Conservation (phyloP, 495 filamentous ascomycete genomes). For the Neurospora cerealis region DNA sequence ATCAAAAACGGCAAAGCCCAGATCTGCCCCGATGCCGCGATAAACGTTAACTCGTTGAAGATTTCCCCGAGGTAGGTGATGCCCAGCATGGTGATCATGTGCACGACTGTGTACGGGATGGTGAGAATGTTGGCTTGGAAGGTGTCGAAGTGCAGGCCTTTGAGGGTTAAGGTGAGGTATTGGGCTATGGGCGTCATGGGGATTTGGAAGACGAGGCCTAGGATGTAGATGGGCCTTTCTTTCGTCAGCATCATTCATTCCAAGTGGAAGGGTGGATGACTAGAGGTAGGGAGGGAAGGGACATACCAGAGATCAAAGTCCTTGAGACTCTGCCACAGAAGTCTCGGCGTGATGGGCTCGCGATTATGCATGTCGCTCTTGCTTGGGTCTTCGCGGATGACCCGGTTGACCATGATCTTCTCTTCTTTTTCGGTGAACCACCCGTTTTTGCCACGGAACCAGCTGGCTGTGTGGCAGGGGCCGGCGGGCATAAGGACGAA, state of each 20-base stretch:
- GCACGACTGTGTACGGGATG: conserved; percentile 28
- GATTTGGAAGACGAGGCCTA: conserved; percentile 55
- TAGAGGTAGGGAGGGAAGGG: not conserved
- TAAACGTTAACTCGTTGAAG: conserved; percentile 38
- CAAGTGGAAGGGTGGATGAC: not conserved
- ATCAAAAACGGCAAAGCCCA: conserved; percentile 50
- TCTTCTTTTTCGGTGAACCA: conserved; percentile 63
- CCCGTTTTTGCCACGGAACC: conserved; percentile 59
- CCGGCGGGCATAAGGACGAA: conserved; percentile 62
- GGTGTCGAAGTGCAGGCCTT: conserved; percentile 53
- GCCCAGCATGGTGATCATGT: conserved; percentile 35
- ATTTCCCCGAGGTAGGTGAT: conserved; percentile 43
- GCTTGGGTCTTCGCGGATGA: conserved; percentile 60
- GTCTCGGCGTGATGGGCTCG: conserved; percentile 49
- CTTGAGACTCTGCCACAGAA: conserved; percentile 51
- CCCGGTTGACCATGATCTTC: conserved; percentile 62
- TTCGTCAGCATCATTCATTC: not conserved
- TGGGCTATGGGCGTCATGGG: conserved; percentile 44
- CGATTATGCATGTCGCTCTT: conserved; percentile 55
- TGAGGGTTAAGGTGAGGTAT: conserved; percentile 57
- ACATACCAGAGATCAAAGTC: conserved; percentile 63
- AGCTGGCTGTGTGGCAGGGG: conserved; percentile 58
- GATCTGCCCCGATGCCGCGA: conserved; percentile 36
- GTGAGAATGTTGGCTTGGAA: conserved; percentile 52
- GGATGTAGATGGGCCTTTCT: conserved; percentile 50